phyloP scores from a whole-genome alignment of 805 yeast genomes.

The Lachancea sp. region DNA sequence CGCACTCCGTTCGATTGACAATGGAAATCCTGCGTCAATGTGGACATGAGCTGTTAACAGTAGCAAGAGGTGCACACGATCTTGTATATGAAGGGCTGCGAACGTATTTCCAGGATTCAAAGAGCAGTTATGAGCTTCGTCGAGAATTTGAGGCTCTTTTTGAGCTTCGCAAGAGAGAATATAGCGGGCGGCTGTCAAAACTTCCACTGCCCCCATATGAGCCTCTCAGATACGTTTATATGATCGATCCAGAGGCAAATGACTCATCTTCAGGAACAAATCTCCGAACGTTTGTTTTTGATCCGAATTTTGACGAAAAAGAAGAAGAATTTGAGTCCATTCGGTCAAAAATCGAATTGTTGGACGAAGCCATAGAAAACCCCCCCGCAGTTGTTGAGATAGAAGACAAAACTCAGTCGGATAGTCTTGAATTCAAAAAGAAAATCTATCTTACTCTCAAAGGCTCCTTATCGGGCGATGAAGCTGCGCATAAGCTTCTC shows the following conservation, averaged over 20 bases:
- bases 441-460: conserved; percentile 74
- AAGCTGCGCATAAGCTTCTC: conserved; percentile 81
- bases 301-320: conserved; percentile 10
- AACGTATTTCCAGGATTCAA: conserved; percentile 44
- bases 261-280: not conserved
- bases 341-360: conserved; percentile 14
- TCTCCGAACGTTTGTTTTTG: conserved; percentile 10
- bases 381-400: conserved; percentile 18
- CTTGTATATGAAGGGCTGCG: conserved; percentile 56
- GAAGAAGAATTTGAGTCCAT: conserved; percentile 10
- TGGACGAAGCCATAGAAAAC: conserved; percentile 14
- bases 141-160: conserved; percentile 40
- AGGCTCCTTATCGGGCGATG: conserved; percentile 88
- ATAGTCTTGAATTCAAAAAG: conserved; percentile 60
- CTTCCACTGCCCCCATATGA: conserved; percentile 31
- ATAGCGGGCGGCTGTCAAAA: conserved; percentile 19
- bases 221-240: conserved; percentile 11
- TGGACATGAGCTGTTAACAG: conserved; percentile 47
- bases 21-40: conserved; percentile 41
- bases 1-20: conserved; percentile 51
- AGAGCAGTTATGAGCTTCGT: conserved; percentile 39
- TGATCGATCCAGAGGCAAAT: conserved; percentile 11
- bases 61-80: conserved; percentile 40
- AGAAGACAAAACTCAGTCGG: conserved; percentile 64
- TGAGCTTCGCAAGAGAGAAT: conserved; percentile 41